A percentile compares a stretch with the other conserved stretches of the same genome.
Evolutionary conservation across 2,329 filamentous ascomycete genomes (phyloP).

Genomic region (Trichoderma guizhouense): DNA sequence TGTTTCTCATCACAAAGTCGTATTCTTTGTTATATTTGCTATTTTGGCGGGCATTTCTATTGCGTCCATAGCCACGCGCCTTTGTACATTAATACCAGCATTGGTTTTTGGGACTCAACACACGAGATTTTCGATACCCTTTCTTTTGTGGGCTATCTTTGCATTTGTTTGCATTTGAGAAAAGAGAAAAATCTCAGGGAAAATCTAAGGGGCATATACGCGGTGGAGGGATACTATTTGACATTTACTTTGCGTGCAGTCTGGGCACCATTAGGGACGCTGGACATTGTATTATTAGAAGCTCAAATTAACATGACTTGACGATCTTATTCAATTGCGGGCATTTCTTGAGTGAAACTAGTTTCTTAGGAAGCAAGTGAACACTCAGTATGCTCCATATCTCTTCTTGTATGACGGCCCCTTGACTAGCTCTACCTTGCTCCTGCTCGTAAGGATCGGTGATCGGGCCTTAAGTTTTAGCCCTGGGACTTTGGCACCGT

Average conservation of each 20-base stretch:
- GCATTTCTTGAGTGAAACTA: neutral
- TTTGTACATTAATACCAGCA: neutral
- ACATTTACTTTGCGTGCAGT: neutral
- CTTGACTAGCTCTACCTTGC: slow-evolving; percentile 42
- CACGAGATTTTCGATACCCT: slow-evolving; percentile 1
- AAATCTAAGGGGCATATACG: neutral
- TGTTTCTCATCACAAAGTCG: neutral
- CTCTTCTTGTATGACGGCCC: slow-evolving; percentile 46
- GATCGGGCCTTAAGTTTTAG: slow-evolving; percentile 49
- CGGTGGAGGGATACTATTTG: neutral
- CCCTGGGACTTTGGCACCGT: slow-evolving; percentile 54
- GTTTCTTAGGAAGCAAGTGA: neutral
- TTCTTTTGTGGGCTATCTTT: slow-evolving; percentile 6
- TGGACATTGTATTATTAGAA: slow-evolving; percentile 11
- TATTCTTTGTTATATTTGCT: neutral
- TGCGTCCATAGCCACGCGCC: neutral
- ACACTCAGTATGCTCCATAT: slow-evolving; percentile 46
- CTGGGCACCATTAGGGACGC: neutral
- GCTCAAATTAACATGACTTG: neutral
- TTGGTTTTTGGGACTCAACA: neutral
- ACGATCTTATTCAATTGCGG: neutral
- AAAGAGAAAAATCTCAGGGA: neutral
- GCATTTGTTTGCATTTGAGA: neutral
- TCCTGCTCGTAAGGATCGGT: slow-evolving; percentile 49
- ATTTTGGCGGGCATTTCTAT: neutral